These are phyloP conservation scores for Acanthamoeba sp. DNA, from an alignment of 208 protist species.

Conservation along the genomic window DNA sequence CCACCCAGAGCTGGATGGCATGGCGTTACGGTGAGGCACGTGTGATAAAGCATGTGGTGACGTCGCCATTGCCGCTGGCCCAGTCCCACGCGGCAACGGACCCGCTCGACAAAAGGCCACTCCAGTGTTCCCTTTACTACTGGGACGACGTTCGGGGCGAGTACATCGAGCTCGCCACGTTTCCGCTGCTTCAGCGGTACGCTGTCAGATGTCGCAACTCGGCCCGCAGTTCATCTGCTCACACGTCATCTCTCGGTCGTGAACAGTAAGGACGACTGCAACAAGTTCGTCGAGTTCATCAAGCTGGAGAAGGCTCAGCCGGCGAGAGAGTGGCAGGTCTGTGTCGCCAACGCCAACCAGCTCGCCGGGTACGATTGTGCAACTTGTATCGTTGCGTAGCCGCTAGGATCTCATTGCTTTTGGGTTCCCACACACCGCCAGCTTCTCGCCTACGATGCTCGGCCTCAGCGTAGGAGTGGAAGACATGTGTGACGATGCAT, in stretches of 20 bases:
- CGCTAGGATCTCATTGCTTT: not conserved
- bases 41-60: not conserved
- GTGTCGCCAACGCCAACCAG: not conserved
- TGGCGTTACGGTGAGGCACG: slow-evolving; percentile 47
- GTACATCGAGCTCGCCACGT: slow-evolving; percentile 21
- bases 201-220: no score
- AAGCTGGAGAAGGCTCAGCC: not conserved
- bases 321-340: slow-evolving; percentile 55
- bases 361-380: slow-evolving; percentile 6
- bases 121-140: slow-evolving; percentile 31
- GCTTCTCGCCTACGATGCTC: slow-evolving; percentile 48
- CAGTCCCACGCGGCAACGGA: not conserved
- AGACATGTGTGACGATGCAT: not conserved
- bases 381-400: not conserved
- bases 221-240: not conserved
- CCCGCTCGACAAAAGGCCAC: not conserved
- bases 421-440: not conserved
- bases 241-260: not conserved
- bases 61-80: slow-evolving; percentile 11
- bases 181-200: slow-evolving; percentile 38
- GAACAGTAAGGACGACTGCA: not conserved
- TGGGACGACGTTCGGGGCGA: slow-evolving; percentile 20
- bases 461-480: slow-evolving; percentile 33
- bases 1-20: slow-evolving; percentile 55
- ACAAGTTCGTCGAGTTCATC: not conserved